Conservation (phyloP, 352 stramenopile species). For the Globisporangium middletonii region DNA sequence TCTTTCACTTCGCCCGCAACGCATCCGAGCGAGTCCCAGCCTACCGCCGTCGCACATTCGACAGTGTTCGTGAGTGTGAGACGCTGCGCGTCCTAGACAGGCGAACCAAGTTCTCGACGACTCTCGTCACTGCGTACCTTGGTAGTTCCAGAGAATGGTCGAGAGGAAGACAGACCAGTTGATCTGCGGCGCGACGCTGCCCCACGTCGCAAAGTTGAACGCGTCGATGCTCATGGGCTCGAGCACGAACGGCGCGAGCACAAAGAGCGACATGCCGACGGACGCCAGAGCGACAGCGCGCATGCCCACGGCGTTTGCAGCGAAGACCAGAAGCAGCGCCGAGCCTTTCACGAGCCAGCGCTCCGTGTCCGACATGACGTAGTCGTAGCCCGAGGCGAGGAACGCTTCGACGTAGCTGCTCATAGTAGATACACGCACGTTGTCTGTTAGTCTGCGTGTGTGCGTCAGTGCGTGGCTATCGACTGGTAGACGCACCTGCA, state of each 20-base stretch:
- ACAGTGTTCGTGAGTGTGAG: neutral
- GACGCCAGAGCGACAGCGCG: slow-evolving; percentile 66
- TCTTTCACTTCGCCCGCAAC: slow-evolving; percentile 85
- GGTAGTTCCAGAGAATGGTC: slow-evolving; percentile 84
- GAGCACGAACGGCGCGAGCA: slow-evolving; percentile 74
- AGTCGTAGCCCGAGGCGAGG: slow-evolving; percentile 47
- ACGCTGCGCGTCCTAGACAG: no score
- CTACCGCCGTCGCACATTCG: slow-evolving; percentile 12
- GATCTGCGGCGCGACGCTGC: slow-evolving; percentile 54
- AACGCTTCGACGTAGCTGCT: slow-evolving; percentile 75
- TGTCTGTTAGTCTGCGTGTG: neutral
- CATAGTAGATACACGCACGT: neutral
- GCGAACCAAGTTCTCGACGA: neutral
- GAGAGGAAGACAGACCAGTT: slow-evolving; percentile 85
- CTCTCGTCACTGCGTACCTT: slow-evolving; percentile 26
- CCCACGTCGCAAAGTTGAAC: slow-evolving; percentile 74
- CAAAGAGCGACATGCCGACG: slow-evolving; percentile 78
- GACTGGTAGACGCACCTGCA: slow-evolving; percentile 30
- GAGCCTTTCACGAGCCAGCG: slow-evolving; percentile 68
- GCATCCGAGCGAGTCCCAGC: slow-evolving; percentile 80
- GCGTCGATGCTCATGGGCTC: slow-evolving; percentile 66
- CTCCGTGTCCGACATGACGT: slow-evolving; percentile 42
- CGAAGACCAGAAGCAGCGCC: slow-evolving; percentile 67
- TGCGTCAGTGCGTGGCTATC: neutral
- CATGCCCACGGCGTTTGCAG: slow-evolving; percentile 70